Evolutionary conservation across 1,139 yeast genomes (phyloP), one percentile per base, ranked within the genome.

Genomic region (Zygosaccharomyces pseudobailii): DNA sequence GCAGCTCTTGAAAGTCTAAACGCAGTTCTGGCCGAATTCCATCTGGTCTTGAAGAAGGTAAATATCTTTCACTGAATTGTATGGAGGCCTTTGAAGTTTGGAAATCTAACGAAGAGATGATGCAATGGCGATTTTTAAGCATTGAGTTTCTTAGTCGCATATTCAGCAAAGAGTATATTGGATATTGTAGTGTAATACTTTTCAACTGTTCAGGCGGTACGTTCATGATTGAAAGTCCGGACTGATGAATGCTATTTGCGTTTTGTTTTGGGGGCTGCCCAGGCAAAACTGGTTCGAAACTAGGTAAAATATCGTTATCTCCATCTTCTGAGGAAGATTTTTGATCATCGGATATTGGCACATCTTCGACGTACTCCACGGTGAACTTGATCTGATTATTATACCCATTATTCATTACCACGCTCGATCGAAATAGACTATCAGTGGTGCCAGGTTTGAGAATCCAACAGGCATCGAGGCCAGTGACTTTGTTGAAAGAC

Each of bases 381-480:
- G 40, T 22, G 34, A 61, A 51, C 22, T 42, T 55, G 6, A 61
- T 58, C n/a, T 50, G 36, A 45, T 63, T 63, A 40, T 57, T 57
- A 43, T 58, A 57, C 3, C 66, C 66, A 50, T 63, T 63, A 46
- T 62, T 63, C 68, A 63, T 62, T 2, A 61, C 65, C 5, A 61
- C 59, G 31, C 57, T 61, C 10, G 65, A 60, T 45, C 55, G 52
- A 40, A 63, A 63, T 27, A 63, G 43, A 17, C 48, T 34, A 4
- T 53, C 55, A 6, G 57, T 42, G 17, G 53, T 46, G 10, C 50
- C 45, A 9, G 49, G 40, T 30, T 57, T 56, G 40, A 63, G 40
- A 36, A 51, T 43, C 56, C 56, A 58, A 5, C 50, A 34, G 8
- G 37, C 47, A 4, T 36, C 34, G 7, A 40, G 40, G 19, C 43